Base-by-base conservation (phyloP, 1,139 yeast species). In the Lodderomyces pseudojiufengensis region DNA sequence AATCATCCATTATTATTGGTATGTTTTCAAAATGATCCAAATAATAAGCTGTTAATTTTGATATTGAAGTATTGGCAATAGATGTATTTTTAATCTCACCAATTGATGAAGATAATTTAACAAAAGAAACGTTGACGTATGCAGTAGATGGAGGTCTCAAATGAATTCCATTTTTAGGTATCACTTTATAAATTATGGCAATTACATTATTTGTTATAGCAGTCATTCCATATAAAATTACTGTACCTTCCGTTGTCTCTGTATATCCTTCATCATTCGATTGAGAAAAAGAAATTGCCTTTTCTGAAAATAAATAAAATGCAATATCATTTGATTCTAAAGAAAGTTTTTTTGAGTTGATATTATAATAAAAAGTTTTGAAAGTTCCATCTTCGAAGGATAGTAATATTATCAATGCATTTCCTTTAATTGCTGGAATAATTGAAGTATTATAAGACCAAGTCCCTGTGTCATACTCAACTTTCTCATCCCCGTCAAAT, bases 311-410 rank as follows among this genome's bases (percentile, higher is more conserved):
- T 16, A 48, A 37, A n/a, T 36, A 34, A 11, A 51, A 29, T 13
- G 41, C 11, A 9, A 37, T 31, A 31, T 43, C 51, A 3, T 49
- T 43, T 3, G 45, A 36, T 34, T 48, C 44, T 21, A 33, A 37
- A 13, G 45, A 37, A 1, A 52, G 38, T 4, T 33, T 33, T 9
- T 34, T 27, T 1, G 35, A 24, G 1, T 37, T 33, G 4, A 43
- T 7, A 32, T 46, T 36, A 18, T 48, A 26, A 14, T 40, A 30
- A 5, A 53, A 40, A 2, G 55, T 41, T 11, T 55, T 55, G 24
- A 63, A 55, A 7, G 48, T 44, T 1, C 70, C 70, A 35, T 52
- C 49, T 39, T 67, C 73, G 34, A 46, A 58, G 7, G 52, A 45
- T 14, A 56, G 12, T 2, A 53, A 36, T 12, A 46, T 30, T 2